Evolutionary conservation across 2,329 filamentous ascomycete genomes (phyloP).

Genomic region (Cladophialophora psammophila): DNA sequence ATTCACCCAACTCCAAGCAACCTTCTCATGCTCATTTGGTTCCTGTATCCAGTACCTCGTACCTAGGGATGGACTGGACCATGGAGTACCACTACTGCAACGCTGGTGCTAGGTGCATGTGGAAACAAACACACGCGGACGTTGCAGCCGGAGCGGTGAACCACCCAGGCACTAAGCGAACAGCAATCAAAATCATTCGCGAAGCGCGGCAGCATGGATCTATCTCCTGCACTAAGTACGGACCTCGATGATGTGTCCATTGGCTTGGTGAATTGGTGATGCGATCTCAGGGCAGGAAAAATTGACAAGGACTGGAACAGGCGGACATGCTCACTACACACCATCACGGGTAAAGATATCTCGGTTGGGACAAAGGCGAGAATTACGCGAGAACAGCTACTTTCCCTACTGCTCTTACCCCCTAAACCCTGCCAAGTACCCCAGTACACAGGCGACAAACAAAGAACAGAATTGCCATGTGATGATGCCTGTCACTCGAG

Average conservation of each 20-base stretch:
- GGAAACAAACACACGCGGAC: not conserved
- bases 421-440: not conserved
- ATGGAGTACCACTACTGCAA: not conserved
- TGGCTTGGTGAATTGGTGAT: not conserved
- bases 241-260: not conserved
- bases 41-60: not conserved
- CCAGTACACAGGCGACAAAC: not conserved
- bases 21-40: not conserved
- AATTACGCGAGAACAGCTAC: conserved; percentile 10
- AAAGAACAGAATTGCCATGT: not conserved
- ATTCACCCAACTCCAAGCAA: not conserved
- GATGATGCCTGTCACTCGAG: not conserved
- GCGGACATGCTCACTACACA: not conserved
- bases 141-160: not conserved
- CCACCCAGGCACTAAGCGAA: conserved; percentile 1
- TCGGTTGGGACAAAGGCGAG: conserved; percentile 3
- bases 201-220: conserved; percentile 2
- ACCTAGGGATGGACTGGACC: not conserved
- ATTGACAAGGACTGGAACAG: not conserved
- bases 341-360: not conserved
- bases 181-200: conserved; percentile 6
- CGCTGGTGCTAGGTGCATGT: not conserved
- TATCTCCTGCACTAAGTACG: not conserved
- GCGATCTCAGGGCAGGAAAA: not conserved
- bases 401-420: not conserved